Conservation (phyloP, 768 basidiomycete genomes). For the Favolaschia claudopus region DNA sequence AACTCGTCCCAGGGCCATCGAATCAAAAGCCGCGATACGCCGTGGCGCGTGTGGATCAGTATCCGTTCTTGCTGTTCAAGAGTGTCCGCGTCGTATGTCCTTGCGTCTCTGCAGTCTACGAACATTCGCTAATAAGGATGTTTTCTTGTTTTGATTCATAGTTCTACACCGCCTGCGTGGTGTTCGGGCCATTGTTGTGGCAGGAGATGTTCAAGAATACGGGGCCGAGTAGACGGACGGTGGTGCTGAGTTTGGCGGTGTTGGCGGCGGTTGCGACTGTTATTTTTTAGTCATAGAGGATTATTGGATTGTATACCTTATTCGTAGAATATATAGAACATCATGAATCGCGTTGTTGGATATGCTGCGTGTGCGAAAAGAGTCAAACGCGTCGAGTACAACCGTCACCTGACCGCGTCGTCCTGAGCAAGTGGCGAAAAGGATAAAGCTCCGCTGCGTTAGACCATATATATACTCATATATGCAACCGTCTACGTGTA, state of each 20-base stretch:
- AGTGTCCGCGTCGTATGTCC: conserved; percentile 75
- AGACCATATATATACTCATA: no score
- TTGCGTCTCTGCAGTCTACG: conserved; percentile 8
- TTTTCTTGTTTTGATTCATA: conserved; percentile 38
- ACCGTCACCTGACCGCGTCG: no score
- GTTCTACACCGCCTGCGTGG: conserved; percentile 93
- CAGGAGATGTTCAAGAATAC: conserved; percentile 61
- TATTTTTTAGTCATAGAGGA: not conserved
- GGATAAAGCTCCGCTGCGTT: no score
- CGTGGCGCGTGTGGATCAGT: conserved; percentile 62
- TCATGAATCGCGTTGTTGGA: no score
- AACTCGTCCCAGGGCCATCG: conserved; percentile 29
- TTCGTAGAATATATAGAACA: not conserved
- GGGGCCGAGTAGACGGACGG: conserved; percentile 9
- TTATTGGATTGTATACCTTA: not conserved
- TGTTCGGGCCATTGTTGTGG: conserved; percentile 90
- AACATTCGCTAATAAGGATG: not conserved
- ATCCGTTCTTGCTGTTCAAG: conserved; percentile 70
- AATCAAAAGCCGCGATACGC: conserved; percentile 48
- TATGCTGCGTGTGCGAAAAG: no score
- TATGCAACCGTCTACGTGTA: no score
- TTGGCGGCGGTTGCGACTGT: not conserved
- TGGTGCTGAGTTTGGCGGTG: conserved; percentile 4
- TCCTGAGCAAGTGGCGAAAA: no score
- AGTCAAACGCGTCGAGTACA: no score